These are phyloP conservation scores for Dothistroma septosporum DNA, from an alignment of 2,329 filamentous ascomycete genomes.

Conservation along the genomic window DNA sequence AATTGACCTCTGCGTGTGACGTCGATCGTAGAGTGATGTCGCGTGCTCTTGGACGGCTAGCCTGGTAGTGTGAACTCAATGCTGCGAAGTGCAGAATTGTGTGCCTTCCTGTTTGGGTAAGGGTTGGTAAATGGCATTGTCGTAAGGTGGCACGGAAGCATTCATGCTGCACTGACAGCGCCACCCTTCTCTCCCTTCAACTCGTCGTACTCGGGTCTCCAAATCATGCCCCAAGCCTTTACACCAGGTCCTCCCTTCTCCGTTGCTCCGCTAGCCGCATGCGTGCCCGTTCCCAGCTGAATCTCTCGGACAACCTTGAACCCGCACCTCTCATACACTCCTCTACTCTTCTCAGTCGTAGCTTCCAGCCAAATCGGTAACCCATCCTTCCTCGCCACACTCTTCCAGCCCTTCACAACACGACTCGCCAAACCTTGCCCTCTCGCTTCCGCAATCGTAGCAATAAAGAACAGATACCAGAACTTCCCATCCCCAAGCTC, in stretches of 20 bases:
- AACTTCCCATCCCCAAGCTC: slow-evolving; percentile 17
- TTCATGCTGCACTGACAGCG: not conserved
- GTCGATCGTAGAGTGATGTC: not conserved
- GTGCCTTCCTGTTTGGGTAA: not conserved
- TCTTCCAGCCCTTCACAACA: slow-evolving; percentile 19
- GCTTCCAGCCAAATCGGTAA: slow-evolving; percentile 30
- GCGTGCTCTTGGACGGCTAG: not conserved
- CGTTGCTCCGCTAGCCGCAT: slow-evolving; percentile 15
- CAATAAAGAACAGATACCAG: slow-evolving; percentile 30
- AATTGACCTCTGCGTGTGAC: not conserved
- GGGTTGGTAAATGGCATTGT: not conserved
- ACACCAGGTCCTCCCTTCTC: slow-evolving; percentile 25
- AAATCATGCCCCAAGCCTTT: slow-evolving; percentile 26
- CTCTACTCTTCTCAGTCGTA: slow-evolving; percentile 22
- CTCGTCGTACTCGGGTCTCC: slow-evolving; percentile 18
- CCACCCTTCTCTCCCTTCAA: not conserved
- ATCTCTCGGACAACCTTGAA: slow-evolving; percentile 22
- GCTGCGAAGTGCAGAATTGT: not conserved
- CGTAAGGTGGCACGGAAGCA: too few relatives aligned
- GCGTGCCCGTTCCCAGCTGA: slow-evolving; percentile 21
- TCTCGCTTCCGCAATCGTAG: slow-evolving; percentile 16
- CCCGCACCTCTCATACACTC: slow-evolving; percentile 24
- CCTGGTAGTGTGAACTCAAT: not conserved
- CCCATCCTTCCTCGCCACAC: slow-evolving; percentile 8
- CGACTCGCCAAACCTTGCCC: slow-evolving; percentile 23